Base-by-base conservation (phyloP, 768 basidiomycete genomes). In the Auriscalpium orientale region DNA sequence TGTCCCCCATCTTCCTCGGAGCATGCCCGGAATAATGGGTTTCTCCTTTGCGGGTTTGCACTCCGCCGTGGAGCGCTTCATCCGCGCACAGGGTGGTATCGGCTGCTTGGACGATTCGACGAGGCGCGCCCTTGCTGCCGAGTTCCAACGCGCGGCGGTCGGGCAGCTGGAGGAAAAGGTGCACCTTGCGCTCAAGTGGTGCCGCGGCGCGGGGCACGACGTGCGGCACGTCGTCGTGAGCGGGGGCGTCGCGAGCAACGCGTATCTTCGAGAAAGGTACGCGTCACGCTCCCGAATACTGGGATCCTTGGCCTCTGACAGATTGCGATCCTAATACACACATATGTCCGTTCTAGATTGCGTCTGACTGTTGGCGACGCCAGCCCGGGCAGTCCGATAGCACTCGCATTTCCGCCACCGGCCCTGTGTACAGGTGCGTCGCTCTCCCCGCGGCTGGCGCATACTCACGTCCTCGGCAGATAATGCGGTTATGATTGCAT, bases 401-500 rank as follows among this genome's bases (percentile, higher is more conserved):
- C 69, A 1, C 69, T 89, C 8, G 68, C 82, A 35, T 93, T 87
- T 64, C 93, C 93, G n/a, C 91, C 92, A 0, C 74, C 80, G 0
- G 68, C 75, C 11, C 73, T 95, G 2, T 98, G 94, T 66, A 95
- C 92, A 65, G 91, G 91, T 89, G 56, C 53, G 74, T 59, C 16
- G n/a, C 8, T 18, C n/a, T 20, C 28, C 33, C 36, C 5, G 52
- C 38, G 16, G 13, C 43, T 28, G 52, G 40, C 51, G 45, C 21
- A 12, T 47, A 20, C 38, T 33, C 33, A 15, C 37, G 21, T 28
- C 33, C 3, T 28, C 20, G 4, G 0, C 60, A 95, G 95, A 98
- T 64, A 98, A 98, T 68, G 95, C 95, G 1, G 95, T 82, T 9
- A 98, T 98, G 95, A 90, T 98, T 61, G 95, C 81, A 2, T 95